Conservation (phyloP, 768 basidiomycete species). For the Boletus pseudo-olivaceus region DNA sequence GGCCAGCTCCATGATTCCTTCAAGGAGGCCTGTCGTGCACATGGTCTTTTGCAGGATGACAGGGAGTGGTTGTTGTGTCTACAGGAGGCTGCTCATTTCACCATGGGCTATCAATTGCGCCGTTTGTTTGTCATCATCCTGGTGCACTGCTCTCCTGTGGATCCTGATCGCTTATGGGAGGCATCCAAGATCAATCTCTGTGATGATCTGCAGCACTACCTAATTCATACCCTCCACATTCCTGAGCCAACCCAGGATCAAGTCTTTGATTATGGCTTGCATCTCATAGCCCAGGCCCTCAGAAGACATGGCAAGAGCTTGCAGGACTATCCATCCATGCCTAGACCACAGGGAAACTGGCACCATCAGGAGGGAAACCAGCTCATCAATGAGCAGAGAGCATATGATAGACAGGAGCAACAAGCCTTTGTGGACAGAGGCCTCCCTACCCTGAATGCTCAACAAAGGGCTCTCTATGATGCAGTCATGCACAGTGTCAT, state of each 20-base stretch:
- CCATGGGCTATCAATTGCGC: too few relatives aligned
- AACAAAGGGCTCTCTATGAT: slow-evolving; percentile 29
- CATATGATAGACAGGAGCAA: not conserved
- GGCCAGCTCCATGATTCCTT: slow-evolving; percentile 29
- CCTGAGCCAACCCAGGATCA: not conserved
- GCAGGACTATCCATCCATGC: not conserved
- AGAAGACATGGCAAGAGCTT: not conserved
- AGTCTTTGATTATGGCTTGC: not conserved
- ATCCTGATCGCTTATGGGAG: too few relatives aligned
- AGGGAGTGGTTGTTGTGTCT: slow-evolving; percentile 44
- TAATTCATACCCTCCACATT: not conserved
- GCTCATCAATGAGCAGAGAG: not conserved
- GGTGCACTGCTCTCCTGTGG: too few relatives aligned
- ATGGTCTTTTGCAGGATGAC: slow-evolving; percentile 45
- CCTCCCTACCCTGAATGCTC: not conserved
- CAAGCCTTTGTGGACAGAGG: slow-evolving; percentile 33
- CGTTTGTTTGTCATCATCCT: too few relatives aligned
- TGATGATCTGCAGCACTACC: not conserved
- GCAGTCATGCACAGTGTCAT: not conserved
- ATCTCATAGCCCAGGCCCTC: not conserved
- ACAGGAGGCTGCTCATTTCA: slow-evolving; percentile 30
- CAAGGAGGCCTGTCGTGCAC: slow-evolving; percentile 38
- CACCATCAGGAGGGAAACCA: not conserved
- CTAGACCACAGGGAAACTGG: not conserved
- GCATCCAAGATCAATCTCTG: not conserved